Evolutionary conservation across 345 rosid genomes (phyloP).

Genomic region (Lagerstroemia speciosa): DNA sequence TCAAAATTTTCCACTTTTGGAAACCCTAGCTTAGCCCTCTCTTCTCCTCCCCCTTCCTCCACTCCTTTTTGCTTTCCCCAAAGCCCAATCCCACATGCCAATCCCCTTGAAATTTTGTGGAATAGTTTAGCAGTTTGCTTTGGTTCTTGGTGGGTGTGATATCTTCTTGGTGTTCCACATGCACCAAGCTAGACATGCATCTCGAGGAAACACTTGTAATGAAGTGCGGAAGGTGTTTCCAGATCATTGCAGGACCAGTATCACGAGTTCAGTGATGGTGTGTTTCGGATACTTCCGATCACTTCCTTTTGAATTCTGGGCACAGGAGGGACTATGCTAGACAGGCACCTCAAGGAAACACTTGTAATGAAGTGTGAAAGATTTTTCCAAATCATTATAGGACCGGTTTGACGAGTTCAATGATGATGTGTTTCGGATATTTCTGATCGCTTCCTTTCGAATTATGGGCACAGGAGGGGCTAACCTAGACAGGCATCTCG

Average conservation of each 20-base stretch:
- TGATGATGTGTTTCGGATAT: conserved; percentile 12
- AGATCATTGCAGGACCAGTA: no score
- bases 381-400: background rate
- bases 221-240: no score
- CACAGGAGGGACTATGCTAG: background rate
- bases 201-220: conserved; percentile 28
- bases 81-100: conserved; percentile 71
- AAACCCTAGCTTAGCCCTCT: conserved; percentile 12
- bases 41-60: no score
- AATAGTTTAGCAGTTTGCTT: background rate
- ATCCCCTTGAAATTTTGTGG: background rate
- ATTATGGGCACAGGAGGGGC: no score
- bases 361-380: background rate
- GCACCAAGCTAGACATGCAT: conserved; percentile 19
- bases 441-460: background rate
- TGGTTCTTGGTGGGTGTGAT: conserved; percentile 33
- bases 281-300: background rate
- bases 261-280: conserved; percentile 23
- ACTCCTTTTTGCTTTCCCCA: conserved; percentile 17
- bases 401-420: conserved; percentile 16
- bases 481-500: conserved; percentile 31
- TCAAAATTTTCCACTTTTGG: conserved; percentile 45
- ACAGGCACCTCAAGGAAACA: conserved; percentile 38
- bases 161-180: no score
- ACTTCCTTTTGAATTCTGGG: no score